Conservation (phyloP, 495 filamentous ascomycete genomes). For the Xylaria nigripes region DNA sequence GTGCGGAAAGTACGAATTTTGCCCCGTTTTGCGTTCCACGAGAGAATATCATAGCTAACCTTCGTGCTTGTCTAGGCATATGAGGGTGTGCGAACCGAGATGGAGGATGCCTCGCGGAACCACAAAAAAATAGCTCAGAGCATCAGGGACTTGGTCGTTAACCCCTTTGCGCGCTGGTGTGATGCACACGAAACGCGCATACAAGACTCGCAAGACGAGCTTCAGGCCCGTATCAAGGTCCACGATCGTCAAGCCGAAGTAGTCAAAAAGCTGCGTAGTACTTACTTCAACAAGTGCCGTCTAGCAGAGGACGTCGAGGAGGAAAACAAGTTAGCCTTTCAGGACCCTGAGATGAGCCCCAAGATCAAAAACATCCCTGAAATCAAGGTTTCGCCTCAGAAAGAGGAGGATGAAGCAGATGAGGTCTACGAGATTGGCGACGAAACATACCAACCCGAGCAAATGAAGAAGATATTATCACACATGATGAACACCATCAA, state of each 20-base stretch:
- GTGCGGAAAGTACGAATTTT: slow-evolving; percentile 67
- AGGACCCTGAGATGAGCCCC: slow-evolving; percentile 58
- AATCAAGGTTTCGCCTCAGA: slow-evolving; percentile 45
- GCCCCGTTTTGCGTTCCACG: slow-evolving; percentile 2
- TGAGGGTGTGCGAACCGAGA: slow-evolving; percentile 88
- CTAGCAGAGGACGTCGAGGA: slow-evolving; percentile 94
- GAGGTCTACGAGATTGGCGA: slow-evolving; percentile 89
- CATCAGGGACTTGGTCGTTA: slow-evolving; percentile 89
- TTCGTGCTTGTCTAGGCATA: slow-evolving; percentile 57
- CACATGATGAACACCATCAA: slow-evolving; percentile 85
- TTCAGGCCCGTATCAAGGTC: slow-evolving; percentile 79
- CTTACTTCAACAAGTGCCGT: slow-evolving; percentile 98
- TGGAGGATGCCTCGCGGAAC: slow-evolving; percentile 82
- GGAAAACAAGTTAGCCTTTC: slow-evolving; percentile 96
- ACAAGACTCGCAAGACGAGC: slow-evolving; percentile 86
- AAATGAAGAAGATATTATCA: slow-evolving; percentile 78
- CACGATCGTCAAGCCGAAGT: slow-evolving; percentile 86
- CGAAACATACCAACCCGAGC: slow-evolving; percentile 68
- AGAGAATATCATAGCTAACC: slow-evolving; percentile 12
- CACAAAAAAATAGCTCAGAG: slow-evolving; percentile 94
- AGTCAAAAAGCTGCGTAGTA: slow-evolving; percentile 85
- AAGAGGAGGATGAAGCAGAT: slow-evolving; percentile 49
- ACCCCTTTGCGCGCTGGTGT: slow-evolving; percentile 90
- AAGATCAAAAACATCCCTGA: slow-evolving; percentile 44
- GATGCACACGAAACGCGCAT: slow-evolving; percentile 87